Evolutionary conservation across 768 basidiomycete species (phyloP).

Genomic region (Phaeotremella skinneri): DNA sequence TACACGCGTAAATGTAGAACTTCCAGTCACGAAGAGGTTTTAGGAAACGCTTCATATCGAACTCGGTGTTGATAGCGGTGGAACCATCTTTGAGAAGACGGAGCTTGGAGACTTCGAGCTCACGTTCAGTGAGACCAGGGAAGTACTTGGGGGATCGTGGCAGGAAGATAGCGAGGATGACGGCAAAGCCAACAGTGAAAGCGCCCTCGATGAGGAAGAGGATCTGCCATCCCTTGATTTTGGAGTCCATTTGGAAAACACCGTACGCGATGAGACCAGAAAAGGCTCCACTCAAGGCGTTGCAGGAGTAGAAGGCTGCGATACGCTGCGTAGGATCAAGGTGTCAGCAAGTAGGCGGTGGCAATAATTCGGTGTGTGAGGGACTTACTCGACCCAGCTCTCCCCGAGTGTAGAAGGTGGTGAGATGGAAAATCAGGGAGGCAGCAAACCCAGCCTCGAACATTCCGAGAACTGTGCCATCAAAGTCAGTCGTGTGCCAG

Average conservation of each 20-base stretch:
- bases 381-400: conserved; percentile 55
- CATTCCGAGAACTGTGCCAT: conserved; percentile 18
- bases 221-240: conserved; percentile 59
- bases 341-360: not conserved
- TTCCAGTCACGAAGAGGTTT: conserved; percentile 27
- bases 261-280: conserved; percentile 56
- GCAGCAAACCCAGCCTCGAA: conserved; percentile 33
- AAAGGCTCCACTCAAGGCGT: conserved; percentile 31
- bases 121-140: conserved; percentile 18
- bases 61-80: conserved; percentile 54
- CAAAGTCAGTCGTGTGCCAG: not conserved
- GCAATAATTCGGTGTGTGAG: not conserved
- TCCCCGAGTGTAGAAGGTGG: conserved; percentile 58
- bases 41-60: conserved; percentile 23
- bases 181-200: conserved; percentile 50
- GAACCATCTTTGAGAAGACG: conserved; percentile 58
- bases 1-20: conserved; percentile 26
- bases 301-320: conserved; percentile 57
- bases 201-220: conserved; percentile 60
- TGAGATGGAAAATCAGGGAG: conserved; percentile 56
- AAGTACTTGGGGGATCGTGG: conserved; percentile 16
- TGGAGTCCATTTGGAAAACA: conserved; percentile 56
- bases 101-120: conserved; percentile 29
- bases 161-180: conserved; percentile 54
- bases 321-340: conserved; percentile 52